A percentile compares a stretch with the other conserved stretches of the same genome.
Conservation (phyloP, 208 protist species). For the Leishmania aethiopica region DNA sequence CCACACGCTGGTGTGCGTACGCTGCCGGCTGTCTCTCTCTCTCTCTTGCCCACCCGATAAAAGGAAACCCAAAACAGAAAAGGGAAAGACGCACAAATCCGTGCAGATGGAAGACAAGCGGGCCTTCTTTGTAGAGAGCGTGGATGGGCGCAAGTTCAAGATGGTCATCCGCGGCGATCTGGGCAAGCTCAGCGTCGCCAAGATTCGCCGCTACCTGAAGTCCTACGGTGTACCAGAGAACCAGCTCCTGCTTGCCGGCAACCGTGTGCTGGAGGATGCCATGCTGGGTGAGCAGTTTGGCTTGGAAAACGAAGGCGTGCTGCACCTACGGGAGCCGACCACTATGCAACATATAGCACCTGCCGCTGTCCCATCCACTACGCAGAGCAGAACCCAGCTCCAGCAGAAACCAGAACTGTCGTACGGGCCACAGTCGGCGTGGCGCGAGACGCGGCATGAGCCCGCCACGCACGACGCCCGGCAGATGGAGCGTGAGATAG, state of each 20-base stretch:
- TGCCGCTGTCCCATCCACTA: neutral
- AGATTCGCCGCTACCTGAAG: constrained; percentile 76
- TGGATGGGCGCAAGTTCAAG: constrained; percentile 83
- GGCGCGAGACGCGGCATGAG: neutral
- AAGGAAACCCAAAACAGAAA: neutral
- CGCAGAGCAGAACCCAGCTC: too few species aligned
- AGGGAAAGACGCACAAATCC: neutral
- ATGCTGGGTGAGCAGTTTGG: constrained; percentile 73
- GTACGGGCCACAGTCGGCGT: neutral
- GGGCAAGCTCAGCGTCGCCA: constrained; percentile 70
- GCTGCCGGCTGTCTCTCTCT: neutral
- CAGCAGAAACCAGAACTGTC: neutral
- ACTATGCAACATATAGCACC: neutral
- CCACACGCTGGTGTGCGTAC: neutral
- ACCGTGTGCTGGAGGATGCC: constrained; percentile 48
- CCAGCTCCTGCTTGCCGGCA: constrained; percentile 51
- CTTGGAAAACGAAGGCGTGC: constrained; percentile 42
- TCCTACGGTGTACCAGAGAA: constrained; percentile 66
- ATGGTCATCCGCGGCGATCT: constrained; percentile 87
- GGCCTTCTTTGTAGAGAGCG: constrained; percentile 70
- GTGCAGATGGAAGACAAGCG: constrained; percentile 55
- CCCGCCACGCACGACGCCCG: neutral
- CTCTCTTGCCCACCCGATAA: neutral
- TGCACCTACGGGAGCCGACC: constrained; percentile 38
- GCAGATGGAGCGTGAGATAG: constrained; percentile 33